phyloP scores from a whole-genome alignment of 2,329 filamentous ascomycete species.

The Penicillium sp. region DNA sequence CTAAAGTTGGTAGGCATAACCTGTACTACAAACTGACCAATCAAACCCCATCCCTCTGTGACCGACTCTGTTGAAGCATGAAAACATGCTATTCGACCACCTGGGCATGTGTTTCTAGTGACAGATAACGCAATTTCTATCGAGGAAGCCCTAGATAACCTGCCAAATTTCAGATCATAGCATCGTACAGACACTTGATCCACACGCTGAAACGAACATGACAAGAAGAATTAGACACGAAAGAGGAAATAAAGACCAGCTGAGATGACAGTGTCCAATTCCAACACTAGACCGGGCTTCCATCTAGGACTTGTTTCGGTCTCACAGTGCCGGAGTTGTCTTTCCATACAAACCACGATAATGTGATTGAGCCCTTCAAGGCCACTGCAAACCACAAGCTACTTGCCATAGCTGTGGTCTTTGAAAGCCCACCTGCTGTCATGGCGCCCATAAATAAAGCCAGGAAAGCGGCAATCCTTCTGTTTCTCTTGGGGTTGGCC shows the following conservation, averaged over 20 bases:
- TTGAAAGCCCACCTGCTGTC: conserved; percentile 39
- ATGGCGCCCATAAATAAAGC: conserved; percentile 40
- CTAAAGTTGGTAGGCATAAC: background rate
- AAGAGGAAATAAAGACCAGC: background rate
- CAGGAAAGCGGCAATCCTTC: conserved; percentile 35
- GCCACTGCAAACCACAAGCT: conserved; percentile 40
- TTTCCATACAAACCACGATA: conserved; percentile 38
- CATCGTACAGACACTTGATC: too few relatives aligned
- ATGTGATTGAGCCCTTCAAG: conserved; percentile 33
- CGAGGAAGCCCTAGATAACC: background rate
- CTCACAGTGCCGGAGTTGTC: background rate
- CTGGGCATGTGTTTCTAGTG: background rate
- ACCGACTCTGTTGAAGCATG: too few relatives aligned
- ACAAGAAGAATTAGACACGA: background rate
- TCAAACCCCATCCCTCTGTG: background rate
- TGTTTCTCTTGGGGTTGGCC: conserved; percentile 31
- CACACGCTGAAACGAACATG: background rate
- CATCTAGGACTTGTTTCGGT: background rate
- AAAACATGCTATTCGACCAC: too few relatives aligned
- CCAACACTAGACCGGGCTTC: conserved; percentile 3
- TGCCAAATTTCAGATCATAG: too few relatives aligned
- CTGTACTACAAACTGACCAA: background rate
- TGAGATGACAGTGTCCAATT: background rate
- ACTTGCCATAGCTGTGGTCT: conserved; percentile 31
- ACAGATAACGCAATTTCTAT: background rate